A percentile compares a stretch with the other conserved stretches of the same genome.
Conservation (phyloP, 805 yeast genomes). For the Candida odintsovae region DNA sequence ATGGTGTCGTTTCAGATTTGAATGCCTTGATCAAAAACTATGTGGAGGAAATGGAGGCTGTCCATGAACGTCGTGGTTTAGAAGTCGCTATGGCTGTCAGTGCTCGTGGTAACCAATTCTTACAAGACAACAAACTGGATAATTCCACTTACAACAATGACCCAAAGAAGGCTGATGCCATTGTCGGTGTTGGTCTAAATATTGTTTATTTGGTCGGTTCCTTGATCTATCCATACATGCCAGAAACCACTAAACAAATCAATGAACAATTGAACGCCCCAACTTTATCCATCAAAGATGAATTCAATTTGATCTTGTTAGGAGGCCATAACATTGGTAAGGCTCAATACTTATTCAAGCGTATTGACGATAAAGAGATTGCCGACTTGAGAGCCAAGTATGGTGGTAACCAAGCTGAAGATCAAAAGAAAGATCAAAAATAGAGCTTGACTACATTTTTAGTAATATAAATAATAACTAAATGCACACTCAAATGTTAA, state of each 20-base stretch:
- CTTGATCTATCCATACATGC: constrained; percentile 83
- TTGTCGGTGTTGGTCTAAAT: constrained; percentile 87
- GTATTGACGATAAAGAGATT: constrained; percentile 86
- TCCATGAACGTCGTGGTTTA: constrained; percentile 80
- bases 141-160: constrained; percentile 70
- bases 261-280: constrained; percentile 81
- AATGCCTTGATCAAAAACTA: constrained; percentile 57
- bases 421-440: neutral
- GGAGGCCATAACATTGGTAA: constrained; percentile 86
- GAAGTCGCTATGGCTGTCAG: constrained; percentile 89
- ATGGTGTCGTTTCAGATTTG: constrained; percentile 46
- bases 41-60: constrained; percentile 67
- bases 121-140: constrained; percentile 94
- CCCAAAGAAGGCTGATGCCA: constrained; percentile 85
- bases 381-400: constrained; percentile 81
- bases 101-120: constrained; percentile 88
- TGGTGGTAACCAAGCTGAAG: constrained; percentile 63
- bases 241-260: constrained; percentile 69
- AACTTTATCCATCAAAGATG: constrained; percentile 66
- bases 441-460: neutral
- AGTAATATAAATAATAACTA: too few species aligned
- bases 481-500: too few species aligned
- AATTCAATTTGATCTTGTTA: constrained; percentile 59
- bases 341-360: constrained; percentile 85
- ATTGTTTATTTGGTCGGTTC: constrained; percentile 82